A percentile compares a stretch with the other conserved stretches of the same genome.
These are phyloP conservation scores for Saccharomycopsis schoenii DNA, from an alignment of 805 yeast species.

Conservation along the genomic window DNA sequence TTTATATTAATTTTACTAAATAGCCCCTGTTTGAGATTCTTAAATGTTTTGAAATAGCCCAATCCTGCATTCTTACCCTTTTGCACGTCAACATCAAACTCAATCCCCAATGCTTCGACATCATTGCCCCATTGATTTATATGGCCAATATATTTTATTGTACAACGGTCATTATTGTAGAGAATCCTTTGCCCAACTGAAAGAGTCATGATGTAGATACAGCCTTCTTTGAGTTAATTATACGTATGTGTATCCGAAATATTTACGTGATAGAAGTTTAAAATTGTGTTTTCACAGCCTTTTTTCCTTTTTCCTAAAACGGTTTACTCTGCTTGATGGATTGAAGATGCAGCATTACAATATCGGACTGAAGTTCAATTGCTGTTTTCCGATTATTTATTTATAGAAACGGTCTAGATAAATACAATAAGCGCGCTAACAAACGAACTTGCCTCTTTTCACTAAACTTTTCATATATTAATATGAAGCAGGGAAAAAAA, in stretches of 20 bases:
- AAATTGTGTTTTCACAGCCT: not conserved
- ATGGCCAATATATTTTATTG: slow-evolving; percentile 52
- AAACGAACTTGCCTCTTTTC: too few relatives aligned
- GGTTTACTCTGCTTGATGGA: too few relatives aligned
- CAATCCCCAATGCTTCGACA: slow-evolving; percentile 58
- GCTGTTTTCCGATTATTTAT: not conserved
- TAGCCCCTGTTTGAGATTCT: slow-evolving; percentile 43
- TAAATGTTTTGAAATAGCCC: slow-evolving; percentile 40
- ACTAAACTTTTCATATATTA: too few relatives aligned
- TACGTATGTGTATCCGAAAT: too few relatives aligned
- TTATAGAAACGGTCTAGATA: not conserved
- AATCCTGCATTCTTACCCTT: slow-evolving; percentile 71
- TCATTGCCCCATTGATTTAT: slow-evolving; percentile 53
- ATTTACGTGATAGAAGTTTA: not conserved
- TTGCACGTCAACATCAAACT: slow-evolving; percentile 59
- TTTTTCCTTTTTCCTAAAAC: not conserved
- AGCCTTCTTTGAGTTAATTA: not conserved
- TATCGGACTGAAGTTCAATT: not conserved
- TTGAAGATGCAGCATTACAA: not conserved
- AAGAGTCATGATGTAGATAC: not conserved
- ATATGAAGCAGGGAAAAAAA: too few relatives aligned
- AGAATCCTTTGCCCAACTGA: slow-evolving; percentile 23
- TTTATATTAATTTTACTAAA: slow-evolving; percentile 42
- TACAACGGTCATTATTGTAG: slow-evolving; percentile 41
- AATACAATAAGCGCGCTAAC: not conserved